Evolutionary conservation across 352 stramenopile genomes (phyloP).

Genomic region (Phytophthora ramorum): DNA sequence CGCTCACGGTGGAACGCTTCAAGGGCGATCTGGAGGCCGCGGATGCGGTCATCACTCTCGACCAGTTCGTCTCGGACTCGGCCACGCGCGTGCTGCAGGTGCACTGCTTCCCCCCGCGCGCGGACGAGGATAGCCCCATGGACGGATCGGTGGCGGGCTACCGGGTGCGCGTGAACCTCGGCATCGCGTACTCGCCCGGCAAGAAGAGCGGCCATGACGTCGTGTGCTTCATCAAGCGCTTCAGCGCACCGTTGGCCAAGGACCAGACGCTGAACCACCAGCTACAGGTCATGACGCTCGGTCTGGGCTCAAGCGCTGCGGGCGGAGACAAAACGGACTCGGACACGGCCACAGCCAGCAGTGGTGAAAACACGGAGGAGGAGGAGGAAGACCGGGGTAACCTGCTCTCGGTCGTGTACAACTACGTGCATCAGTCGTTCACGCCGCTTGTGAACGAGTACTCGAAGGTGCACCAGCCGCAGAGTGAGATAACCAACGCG

Average conservation of each 20-base stretch:
- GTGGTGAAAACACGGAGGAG: conserved; percentile 63
- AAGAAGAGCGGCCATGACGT: conserved; percentile 77
- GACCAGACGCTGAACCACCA: conserved; percentile 82
- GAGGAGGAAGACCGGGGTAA: conserved; percentile 73
- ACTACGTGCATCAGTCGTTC: conserved; percentile 91
- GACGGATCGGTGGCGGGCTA: conserved; percentile 30
- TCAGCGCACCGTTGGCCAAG: conserved; percentile 66
- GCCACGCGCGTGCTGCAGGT: conserved; percentile 76
- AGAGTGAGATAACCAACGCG: conserved; percentile 66
- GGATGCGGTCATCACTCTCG: conserved; percentile 48
- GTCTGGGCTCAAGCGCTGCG: conserved; percentile 54
- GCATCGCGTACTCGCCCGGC: conserved; percentile 72
- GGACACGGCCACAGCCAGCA: conserved; percentile 38
- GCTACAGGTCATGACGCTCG: conserved; percentile 89
- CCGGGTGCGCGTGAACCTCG: conserved; percentile 75
- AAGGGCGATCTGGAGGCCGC: conserved; percentile 46
- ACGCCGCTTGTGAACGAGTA: conserved; percentile 88
- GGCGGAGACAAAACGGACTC: conserved; percentile 27
- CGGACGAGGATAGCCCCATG: conserved; percentile 36
- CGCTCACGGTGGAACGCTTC: conserved; percentile 53
- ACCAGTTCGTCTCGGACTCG: conserved; percentile 77
- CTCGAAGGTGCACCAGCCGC: conserved; percentile 82
- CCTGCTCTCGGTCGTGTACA: conserved; percentile 87
- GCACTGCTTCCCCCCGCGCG: conserved; percentile 56
- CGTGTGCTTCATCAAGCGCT: conserved; percentile 90